Evolutionary conservation across 257 asterid species (phyloP).

Genomic region (Nicotiana noctiflora): DNA sequence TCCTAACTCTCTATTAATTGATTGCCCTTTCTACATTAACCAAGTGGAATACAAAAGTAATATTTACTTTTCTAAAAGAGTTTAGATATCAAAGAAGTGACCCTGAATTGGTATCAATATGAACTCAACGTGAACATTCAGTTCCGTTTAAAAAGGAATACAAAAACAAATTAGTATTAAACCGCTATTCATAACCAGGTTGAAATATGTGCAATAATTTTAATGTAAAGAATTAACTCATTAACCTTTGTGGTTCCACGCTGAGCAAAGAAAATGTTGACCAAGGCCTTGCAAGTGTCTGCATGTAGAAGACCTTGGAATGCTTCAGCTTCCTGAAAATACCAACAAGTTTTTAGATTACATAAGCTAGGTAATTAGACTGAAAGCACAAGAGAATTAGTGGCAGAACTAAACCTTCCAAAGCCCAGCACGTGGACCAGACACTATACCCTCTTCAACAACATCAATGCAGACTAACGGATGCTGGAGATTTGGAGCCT

Average conservation of each 20-base stretch:
- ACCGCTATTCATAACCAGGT: not conserved
- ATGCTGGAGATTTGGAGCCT: conserved; percentile 92
- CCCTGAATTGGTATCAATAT: not conserved
- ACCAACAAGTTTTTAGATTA: not conserved
- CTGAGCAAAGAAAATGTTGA: conserved; percentile 91
- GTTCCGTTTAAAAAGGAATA: not conserved
- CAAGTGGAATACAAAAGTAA: not conserved
- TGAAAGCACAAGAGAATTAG: conserved; percentile 11
- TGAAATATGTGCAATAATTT: not conserved
- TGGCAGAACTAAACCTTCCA: conserved; percentile 54
- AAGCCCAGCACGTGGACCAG: conserved; percentile 89
- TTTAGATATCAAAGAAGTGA: not conserved
- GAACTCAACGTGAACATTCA: not conserved
- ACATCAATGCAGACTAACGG: conserved; percentile 88
- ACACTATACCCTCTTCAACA: conserved; percentile 84
- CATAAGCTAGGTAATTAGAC: not conserved
- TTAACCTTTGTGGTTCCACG: conserved; percentile 92
- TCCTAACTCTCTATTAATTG: not conserved
- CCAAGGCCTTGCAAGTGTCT: conserved; percentile 91
- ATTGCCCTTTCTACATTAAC: not conserved
- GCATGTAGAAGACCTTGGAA: conserved; percentile 70
- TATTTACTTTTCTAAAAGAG: not conserved
- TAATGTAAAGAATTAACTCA: not conserved
- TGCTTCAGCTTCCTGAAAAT: conserved; percentile 82
- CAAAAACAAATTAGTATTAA: not conserved